phyloP scores from a whole-genome alignment of 257 asterid genomes.

The Penstemon newberryi region DNA sequence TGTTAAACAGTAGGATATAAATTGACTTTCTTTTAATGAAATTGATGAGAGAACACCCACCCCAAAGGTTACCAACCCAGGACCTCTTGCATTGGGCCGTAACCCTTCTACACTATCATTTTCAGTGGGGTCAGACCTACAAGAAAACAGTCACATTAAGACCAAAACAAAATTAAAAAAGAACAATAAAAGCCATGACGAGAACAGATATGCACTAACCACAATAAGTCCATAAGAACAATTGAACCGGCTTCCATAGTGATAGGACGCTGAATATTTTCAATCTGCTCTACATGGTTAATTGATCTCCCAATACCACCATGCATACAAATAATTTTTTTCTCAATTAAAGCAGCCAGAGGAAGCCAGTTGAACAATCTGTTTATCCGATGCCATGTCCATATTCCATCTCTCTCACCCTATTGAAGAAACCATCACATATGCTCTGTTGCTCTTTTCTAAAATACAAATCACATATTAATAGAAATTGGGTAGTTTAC shows the following conservation, averaged over 20 bases:
- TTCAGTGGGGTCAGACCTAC: slow-evolving; percentile 99
- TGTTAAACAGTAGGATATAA: neutral
- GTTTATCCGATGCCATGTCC: slow-evolving; percentile 98
- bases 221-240: slow-evolving; percentile 93
- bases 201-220: slow-evolving; percentile 52
- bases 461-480: slow-evolving; percentile 10
- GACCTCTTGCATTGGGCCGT: slow-evolving; percentile 99
- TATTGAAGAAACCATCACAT: slow-evolving; percentile 39
- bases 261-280: slow-evolving; percentile 93
- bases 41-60: slow-evolving; percentile 44
- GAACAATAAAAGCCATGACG: slow-evolving; percentile 8
- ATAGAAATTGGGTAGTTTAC: slow-evolving; percentile 36
- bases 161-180: slow-evolving; percentile 13
- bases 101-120: slow-evolving; percentile 99
- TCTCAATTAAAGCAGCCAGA: slow-evolving; percentile 93
- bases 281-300: slow-evolving; percentile 93
- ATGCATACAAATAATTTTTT: slow-evolving; percentile 95
- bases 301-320: slow-evolving; percentile 99
- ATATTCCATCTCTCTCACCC: slow-evolving; percentile 99
- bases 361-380: slow-evolving; percentile 99
- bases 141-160: slow-evolving; percentile 32
- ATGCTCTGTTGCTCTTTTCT: slow-evolving; percentile 18
- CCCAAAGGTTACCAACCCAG: slow-evolving; percentile 99
- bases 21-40: neutral
- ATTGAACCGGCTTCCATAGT: slow-evolving; percentile 99